Evolutionary conservation across 768 basidiomycete species (phyloP).

Genomic region (Leccinum variicolor): DNA sequence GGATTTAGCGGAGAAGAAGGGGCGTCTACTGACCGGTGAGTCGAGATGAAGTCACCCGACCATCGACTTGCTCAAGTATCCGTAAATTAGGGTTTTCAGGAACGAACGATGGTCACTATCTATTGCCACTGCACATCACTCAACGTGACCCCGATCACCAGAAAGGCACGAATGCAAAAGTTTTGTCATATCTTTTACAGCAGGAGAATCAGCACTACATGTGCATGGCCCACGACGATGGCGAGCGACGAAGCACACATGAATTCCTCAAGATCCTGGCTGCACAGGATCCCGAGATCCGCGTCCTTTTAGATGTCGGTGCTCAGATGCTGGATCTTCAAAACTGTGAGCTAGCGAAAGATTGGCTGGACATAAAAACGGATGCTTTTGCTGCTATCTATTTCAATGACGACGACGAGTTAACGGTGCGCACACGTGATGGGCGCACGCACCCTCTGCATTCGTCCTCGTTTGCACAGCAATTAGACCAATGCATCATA

Average conservation of each 20-base stretch:
- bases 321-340: constrained; percentile 51
- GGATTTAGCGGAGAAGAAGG: constrained; percentile 46
- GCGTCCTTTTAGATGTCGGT: constrained; percentile 51
- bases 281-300: constrained; percentile 32
- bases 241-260: constrained; percentile 8
- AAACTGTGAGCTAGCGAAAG: constrained; percentile 36
- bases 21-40: constrained; percentile 9
- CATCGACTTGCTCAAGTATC: no score
- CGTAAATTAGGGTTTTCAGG: constrained; percentile 41
- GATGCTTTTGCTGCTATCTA: constrained; percentile 41
- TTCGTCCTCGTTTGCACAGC: constrained; percentile 15
- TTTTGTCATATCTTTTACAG: constrained; percentile 16
- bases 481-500: constrained; percentile 39
- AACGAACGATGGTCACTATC: constrained; percentile 47
- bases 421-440: not conserved
- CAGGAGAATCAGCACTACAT: constrained; percentile 39
- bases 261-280: constrained; percentile 33
- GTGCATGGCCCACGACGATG: constrained; percentile 10
- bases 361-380: constrained; percentile 11
- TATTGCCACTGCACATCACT: constrained; percentile 16
- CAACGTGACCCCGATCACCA: constrained; percentile 30
- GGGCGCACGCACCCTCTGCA: not conserved
- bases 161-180: constrained; percentile 37
- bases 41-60: no score
- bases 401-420: constrained; percentile 25